A percentile compares a stretch with the other conserved stretches of the same genome.
phyloP scores from a whole-genome alignment of 345 rosid genomes.

The Linum lewisii region DNA sequence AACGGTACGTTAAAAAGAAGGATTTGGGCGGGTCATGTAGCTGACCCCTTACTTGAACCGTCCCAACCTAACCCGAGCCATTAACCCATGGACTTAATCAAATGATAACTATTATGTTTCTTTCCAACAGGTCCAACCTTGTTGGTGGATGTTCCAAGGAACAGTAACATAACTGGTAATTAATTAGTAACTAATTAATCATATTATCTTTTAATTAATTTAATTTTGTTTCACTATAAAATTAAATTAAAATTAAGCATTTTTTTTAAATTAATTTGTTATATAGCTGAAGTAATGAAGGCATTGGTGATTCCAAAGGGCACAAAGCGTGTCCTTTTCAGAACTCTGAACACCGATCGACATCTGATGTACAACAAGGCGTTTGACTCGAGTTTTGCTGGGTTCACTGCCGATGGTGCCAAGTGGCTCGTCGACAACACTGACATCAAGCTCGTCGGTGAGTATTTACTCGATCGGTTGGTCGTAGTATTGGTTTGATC shows the following conservation, averaged over 20 bases:
- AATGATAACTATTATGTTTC: not conserved
- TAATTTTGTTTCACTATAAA: not conserved
- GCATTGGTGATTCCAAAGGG: slow-evolving; percentile 3
- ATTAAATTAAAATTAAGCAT: not conserved
- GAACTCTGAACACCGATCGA: slow-evolving; percentile 8
- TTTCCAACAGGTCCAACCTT: not conserved
- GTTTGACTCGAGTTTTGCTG: slow-evolving; percentile 29
- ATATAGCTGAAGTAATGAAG: slow-evolving; percentile 27
- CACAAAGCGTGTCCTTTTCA: not conserved
- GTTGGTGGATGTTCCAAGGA: not conserved
- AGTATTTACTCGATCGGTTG: not conserved
- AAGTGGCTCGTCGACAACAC: slow-evolving; percentile 36
- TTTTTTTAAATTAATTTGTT: no score
- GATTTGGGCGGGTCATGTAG: no score
- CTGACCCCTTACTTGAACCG: no score
- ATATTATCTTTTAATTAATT: no score
- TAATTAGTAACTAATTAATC: no score
- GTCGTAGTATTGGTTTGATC: not conserved
- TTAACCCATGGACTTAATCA: not conserved
- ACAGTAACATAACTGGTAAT: not conserved
- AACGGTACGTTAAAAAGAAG: slow-evolving; percentile 14
- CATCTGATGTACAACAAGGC: slow-evolving; percentile 24
- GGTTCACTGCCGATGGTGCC: slow-evolving; percentile 33
- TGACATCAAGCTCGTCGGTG: slow-evolving; percentile 36
- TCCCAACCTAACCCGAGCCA: no score